phyloP scores from a whole-genome alignment of 2,329 filamentous ascomycete genomes.

The Malbranchea zuffiana region DNA sequence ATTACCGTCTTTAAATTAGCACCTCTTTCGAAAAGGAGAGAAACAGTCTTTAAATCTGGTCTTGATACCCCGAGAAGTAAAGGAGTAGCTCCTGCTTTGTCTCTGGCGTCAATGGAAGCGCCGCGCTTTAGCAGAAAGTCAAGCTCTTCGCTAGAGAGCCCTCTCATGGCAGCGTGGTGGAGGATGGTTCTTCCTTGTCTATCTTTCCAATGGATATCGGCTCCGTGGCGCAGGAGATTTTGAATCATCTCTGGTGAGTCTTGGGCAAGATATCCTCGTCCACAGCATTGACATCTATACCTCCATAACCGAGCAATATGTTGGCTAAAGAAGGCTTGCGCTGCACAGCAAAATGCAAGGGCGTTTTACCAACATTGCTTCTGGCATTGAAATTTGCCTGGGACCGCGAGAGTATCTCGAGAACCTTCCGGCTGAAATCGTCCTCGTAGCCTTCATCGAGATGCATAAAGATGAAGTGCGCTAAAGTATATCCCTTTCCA shows the following conservation, averaged over 20 bases:
- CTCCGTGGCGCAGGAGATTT: conserved; percentile 14
- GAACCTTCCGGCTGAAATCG: neutral
- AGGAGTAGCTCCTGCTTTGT: conserved; percentile 12
- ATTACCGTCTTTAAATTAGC: conserved; percentile 2
- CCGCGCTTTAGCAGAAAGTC: conserved; percentile 15
- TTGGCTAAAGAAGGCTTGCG: neutral
- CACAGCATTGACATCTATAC: conserved; percentile 3
- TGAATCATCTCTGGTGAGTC: conserved; percentile 4
- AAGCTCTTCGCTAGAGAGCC: conserved; percentile 9
- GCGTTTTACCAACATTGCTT: conserved; percentile 13
- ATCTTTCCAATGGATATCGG: conserved; percentile 13
- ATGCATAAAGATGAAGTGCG: conserved; percentile 18
- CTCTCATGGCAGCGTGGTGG: conserved; percentile 15
- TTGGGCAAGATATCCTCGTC: too few species aligned
- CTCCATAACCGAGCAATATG: neutral
- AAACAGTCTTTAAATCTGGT: neutral
- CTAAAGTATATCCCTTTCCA: conserved; percentile 28
- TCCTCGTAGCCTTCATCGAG: neutral
- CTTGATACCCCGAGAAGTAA: neutral
- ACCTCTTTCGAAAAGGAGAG: conserved; percentile 1
- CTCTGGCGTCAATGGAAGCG: conserved; percentile 14
- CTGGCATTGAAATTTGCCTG: conserved; percentile 5
- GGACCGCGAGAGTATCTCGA: neutral
- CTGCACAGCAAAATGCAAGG: conserved; percentile 14
- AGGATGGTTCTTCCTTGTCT: conserved; percentile 16